Percentiles rank a stretch among this genome's conserved stretches.
Evolutionary conservation across 441 rosid genomes (phyloP).

Genomic region (Arabidopsis lyrata): DNA sequence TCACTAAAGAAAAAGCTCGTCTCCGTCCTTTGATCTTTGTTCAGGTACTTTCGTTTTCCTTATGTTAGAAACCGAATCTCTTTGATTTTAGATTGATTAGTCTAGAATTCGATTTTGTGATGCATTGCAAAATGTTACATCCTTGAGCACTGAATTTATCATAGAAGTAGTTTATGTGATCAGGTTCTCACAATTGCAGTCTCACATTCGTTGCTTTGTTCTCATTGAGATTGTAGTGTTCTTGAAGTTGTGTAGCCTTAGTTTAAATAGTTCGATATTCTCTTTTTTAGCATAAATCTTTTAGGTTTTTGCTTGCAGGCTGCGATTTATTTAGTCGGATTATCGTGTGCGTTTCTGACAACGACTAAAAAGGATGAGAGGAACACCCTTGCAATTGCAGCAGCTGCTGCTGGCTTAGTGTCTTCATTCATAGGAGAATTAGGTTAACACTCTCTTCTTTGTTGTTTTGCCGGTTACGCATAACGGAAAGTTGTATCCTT

Average conservation of each 20-base stretch:
- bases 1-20: slow-evolving; percentile 67
- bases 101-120: neutral
- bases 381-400: slow-evolving; percentile 50
- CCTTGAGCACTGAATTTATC: neutral
- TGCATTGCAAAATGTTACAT: slow-evolving; percentile 5
- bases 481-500: neutral
- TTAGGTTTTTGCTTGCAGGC: slow-evolving; percentile 52
- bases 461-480: neutral
- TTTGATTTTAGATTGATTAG: neutral
- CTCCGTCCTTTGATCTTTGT: slow-evolving; percentile 55
- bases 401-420: slow-evolving; percentile 53
- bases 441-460: slow-evolving; percentile 51
- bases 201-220: no score
- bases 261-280: neutral
- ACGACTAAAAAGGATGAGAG: slow-evolving; percentile 44
- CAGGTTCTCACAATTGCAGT: neutral
- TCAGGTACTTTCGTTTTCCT: slow-evolving; percentile 66
- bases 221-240: slow-evolving; percentile 1
- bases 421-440: slow-evolving; percentile 69
- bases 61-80: no score
- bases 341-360: slow-evolving; percentile 47
- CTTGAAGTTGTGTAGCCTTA: slow-evolving; percentile 8
- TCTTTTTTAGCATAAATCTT: neutral
- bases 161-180: neutral
- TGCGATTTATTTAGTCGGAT: slow-evolving; percentile 52